Evolutionary conservation across 2,329 filamentous ascomycete species (phyloP).

Genomic region (Apiospora malaysiana): DNA sequence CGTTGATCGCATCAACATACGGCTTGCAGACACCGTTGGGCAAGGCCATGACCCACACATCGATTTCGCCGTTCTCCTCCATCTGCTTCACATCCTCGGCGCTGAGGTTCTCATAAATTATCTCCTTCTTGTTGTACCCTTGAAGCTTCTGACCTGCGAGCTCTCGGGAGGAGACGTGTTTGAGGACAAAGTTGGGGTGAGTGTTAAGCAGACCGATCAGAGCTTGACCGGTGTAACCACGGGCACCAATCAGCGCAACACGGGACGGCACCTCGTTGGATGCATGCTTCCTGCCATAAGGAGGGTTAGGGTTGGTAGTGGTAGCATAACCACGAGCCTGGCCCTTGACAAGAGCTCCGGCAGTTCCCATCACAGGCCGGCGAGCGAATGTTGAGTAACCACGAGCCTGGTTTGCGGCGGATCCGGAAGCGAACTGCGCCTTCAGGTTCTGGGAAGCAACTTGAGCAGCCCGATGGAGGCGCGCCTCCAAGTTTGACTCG

Average conservation of each 20-base stretch:
- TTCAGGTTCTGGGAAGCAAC: slow-evolving; percentile 63
- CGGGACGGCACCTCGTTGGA: slow-evolving; percentile 80
- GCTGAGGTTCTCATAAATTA: slow-evolving; percentile 89
- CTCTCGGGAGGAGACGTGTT: slow-evolving; percentile 58
- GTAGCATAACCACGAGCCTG: slow-evolving; percentile 60
- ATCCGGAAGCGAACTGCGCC: slow-evolving; percentile 46
- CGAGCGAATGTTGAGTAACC: slow-evolving; percentile 68
- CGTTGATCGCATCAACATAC: slow-evolving; percentile 86
- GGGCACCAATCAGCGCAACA: slow-evolving; percentile 86
- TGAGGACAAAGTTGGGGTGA: slow-evolving; percentile 43
- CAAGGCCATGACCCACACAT: slow-evolving; percentile 97
- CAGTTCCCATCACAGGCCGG: slow-evolving; percentile 41
- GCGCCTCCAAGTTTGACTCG: slow-evolving; percentile 86
- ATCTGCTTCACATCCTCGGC: slow-evolving; percentile 86
- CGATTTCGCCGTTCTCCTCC: slow-evolving; percentile 82
- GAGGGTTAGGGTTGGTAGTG: slow-evolving; percentile 86
- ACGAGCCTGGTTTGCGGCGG: slow-evolving; percentile 62
- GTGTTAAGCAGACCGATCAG: slow-evolving; percentile 85
- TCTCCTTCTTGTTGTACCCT: slow-evolving; percentile 89
- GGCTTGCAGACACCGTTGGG: slow-evolving; percentile 95
- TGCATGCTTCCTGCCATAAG: slow-evolving; percentile 85
- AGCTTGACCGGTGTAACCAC: slow-evolving; percentile 93
- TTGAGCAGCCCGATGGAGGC: slow-evolving; percentile 78
- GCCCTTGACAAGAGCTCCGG: slow-evolving; percentile 34
- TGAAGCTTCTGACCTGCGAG: slow-evolving; percentile 84